Percentiles rank a stretch among this genome's conserved stretches.
These are phyloP conservation scores for Xylariaceae sp. DNA, from an alignment of 2,329 filamentous ascomycete genomes.

Conservation along the genomic window DNA sequence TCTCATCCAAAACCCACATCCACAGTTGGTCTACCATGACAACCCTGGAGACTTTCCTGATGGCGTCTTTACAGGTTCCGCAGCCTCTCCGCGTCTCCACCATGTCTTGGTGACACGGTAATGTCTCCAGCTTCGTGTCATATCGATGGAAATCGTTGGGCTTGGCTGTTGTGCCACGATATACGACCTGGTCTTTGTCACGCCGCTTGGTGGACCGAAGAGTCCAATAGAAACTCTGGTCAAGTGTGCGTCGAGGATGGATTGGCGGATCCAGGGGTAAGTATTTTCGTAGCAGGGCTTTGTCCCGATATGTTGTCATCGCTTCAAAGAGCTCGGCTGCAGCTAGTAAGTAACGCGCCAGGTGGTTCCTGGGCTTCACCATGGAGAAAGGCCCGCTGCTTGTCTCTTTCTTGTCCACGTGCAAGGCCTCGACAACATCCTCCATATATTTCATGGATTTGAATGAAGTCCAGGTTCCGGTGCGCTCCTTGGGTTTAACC, in stretches of 20 bases:
- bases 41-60: slow-evolving; percentile 19
- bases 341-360: slow-evolving; percentile 31
- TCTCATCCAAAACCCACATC: slow-evolving; percentile 38
- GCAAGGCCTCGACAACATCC: neutral
- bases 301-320: slow-evolving; percentile 33
- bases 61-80: slow-evolving; percentile 5
- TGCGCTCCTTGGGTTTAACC: too few species aligned
- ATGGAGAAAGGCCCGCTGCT: slow-evolving; percentile 2
- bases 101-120: slow-evolving; percentile 3
- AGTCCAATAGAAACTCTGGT: slow-evolving; percentile 41
- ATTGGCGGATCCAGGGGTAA: slow-evolving; percentile 32
- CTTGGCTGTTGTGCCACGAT: slow-evolving; percentile 31
- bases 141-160: slow-evolving; percentile 21
- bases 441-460: neutral
- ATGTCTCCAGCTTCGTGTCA: slow-evolving; percentile 1
- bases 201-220: slow-evolving; percentile 34
- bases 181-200: slow-evolving; percentile 40
- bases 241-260: slow-evolving; percentile 41
- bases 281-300: slow-evolving; percentile 30
- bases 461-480: too few species aligned
- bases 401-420: neutral
- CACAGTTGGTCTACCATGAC: slow-evolving; percentile 42
- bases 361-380: slow-evolving; percentile 6
- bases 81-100: neutral
- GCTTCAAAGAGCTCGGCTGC: slow-evolving; percentile 33